Evolutionary conservation across 2,329 filamentous ascomycete species (phyloP).

Genomic region (Arthrobotrys sphaeroides): DNA sequence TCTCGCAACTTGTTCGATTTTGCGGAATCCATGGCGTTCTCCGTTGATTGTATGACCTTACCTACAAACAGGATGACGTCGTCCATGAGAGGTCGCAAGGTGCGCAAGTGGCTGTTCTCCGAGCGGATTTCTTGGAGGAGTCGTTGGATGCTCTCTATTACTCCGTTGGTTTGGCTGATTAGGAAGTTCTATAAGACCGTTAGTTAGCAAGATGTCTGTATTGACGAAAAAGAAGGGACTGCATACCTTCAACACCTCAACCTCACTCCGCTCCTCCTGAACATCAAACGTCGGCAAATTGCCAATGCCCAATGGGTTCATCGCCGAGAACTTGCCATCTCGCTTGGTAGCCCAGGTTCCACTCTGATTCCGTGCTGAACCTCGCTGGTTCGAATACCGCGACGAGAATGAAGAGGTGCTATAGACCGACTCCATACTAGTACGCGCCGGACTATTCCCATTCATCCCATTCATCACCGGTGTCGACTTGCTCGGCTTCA

Average conservation of each 20-base stretch:
- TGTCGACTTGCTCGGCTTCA: slow-evolving; percentile 58
- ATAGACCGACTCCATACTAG: slow-evolving; percentile 58
- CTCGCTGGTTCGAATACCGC: slow-evolving; percentile 50
- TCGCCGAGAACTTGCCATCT: slow-evolving; percentile 42
- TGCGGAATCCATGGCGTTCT: slow-evolving; percentile 64
- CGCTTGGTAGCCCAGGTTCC: slow-evolving; percentile 47
- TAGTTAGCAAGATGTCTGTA: slow-evolving; percentile 1
- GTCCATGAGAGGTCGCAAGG: slow-evolving; percentile 70
- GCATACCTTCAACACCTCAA: slow-evolving; percentile 44
- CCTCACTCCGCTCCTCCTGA: slow-evolving; percentile 48
- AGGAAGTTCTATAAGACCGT: slow-evolving; percentile 36
- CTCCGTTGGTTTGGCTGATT: slow-evolving; percentile 80
- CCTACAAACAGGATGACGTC: slow-evolving; percentile 76
- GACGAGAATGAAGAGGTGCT: slow-evolving; percentile 55
- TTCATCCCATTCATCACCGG: slow-evolving; percentile 60
- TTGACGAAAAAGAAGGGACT: neutral
- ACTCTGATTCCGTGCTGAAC: slow-evolving; percentile 43
- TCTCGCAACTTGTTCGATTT: slow-evolving; percentile 23
- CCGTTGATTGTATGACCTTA: slow-evolving; percentile 74
- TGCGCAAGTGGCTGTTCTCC: slow-evolving; percentile 69
- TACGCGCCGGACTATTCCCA: slow-evolving; percentile 46
- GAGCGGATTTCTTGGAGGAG: slow-evolving; percentile 77
- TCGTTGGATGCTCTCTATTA: slow-evolving; percentile 83
- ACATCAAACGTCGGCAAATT: slow-evolving; percentile 43
- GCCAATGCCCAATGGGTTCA: slow-evolving; percentile 47